phyloP scores from a whole-genome alignment of 148 eudicot species.

The Beta vulgaris region DNA sequence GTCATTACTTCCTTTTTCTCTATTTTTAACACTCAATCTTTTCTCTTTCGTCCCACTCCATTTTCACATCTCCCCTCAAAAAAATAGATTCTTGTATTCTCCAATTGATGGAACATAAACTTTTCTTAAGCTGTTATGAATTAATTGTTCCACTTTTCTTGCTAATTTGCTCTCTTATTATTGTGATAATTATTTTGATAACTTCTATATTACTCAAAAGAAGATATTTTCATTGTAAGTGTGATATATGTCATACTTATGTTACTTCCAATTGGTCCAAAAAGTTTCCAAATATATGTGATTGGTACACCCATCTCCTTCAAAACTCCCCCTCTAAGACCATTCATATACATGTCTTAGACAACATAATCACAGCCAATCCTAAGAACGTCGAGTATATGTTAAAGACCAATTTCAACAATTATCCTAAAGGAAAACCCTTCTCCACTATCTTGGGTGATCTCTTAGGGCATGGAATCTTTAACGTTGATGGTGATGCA shows the following conservation, averaged over 20 bases:
- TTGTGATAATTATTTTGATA: not conserved
- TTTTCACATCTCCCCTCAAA: not conserved
- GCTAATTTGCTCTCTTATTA: not conserved
- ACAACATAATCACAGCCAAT: constrained; percentile 60
- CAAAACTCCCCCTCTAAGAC: constrained; percentile 50
- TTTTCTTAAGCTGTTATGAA: constrained; percentile 1
- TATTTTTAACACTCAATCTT: constrained; percentile 14
- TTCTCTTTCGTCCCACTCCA: not conserved
- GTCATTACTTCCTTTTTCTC: constrained; percentile 4
- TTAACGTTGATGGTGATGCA: constrained; percentile 68
- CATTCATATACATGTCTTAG: constrained; percentile 56
- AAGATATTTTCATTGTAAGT: constrained; percentile 44
- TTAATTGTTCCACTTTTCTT: not conserved
- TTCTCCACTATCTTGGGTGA: constrained; percentile 66
- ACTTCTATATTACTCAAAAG: constrained; percentile 16
- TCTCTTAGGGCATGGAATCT: constrained; percentile 64
- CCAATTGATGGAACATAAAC: constrained; percentile 22
- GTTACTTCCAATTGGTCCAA: constrained; percentile 43
- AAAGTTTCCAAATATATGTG: constrained; percentile 50
- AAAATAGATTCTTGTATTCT: not conserved
- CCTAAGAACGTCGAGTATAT: constrained; percentile 62
- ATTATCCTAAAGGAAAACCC: constrained; percentile 70
- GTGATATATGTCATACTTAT: constrained; percentile 53
- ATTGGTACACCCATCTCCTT: constrained; percentile 77
- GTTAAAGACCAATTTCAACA: constrained; percentile 56